phyloP scores from a whole-genome alignment of 2,329 filamentous ascomycete species.

The Rutstroemia sp. region DNA sequence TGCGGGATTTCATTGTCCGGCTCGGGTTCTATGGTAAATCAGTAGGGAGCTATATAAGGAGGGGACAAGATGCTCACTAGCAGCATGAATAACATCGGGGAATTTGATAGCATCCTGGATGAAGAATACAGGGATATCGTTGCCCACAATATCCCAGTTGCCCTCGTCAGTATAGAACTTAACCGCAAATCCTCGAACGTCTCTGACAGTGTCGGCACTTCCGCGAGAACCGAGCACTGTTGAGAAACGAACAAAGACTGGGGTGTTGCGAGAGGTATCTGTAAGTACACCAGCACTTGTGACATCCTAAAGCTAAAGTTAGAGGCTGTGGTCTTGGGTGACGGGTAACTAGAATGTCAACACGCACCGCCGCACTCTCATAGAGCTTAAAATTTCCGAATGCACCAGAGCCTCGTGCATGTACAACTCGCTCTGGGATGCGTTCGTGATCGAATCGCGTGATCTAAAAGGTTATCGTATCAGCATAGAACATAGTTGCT shows the following conservation, averaged over 20 bases:
- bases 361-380: constrained; percentile 45
- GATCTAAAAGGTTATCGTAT: too few species aligned
- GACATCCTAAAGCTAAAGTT: constrained; percentile 30
- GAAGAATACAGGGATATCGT: constrained; percentile 71
- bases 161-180: constrained; percentile 75
- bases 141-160: constrained; percentile 69
- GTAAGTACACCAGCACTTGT: constrained; percentile 57
- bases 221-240: constrained; percentile 70
- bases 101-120: constrained; percentile 72
- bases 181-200: constrained; percentile 72
- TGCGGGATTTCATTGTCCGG: constrained; percentile 66
- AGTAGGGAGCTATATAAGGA: constrained; percentile 8
- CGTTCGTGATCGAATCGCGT: constrained; percentile 62
- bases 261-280: constrained; percentile 60
- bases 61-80: constrained; percentile 19
- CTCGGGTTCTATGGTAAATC: constrained; percentile 51
- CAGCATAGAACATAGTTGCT: too few species aligned
- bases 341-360: neutral
- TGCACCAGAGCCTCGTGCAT: constrained; percentile 49
- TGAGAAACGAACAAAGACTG: constrained; percentile 67
- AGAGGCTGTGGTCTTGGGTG: neutral
- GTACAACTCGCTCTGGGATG: constrained; percentile 54
- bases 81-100: constrained; percentile 53
- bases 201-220: constrained; percentile 74
- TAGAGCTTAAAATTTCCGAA: constrained; percentile 61